These are phyloP conservation scores for Wickerhamomyces queroliae DNA, from an alignment of 805 yeast genomes.

Conservation along the genomic window DNA sequence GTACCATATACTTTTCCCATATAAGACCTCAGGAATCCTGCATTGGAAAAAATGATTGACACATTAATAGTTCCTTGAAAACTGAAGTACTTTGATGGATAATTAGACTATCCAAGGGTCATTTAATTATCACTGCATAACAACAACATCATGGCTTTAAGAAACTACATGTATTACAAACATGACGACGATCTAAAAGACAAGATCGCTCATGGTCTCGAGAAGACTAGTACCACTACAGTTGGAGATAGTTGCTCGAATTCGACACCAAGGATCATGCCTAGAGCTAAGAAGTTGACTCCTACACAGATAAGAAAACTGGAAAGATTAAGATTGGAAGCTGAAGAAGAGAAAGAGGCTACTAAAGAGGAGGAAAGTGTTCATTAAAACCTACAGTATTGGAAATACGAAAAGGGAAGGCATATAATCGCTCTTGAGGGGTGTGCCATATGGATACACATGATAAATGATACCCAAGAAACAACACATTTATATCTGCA, in stretches of 20 bases:
- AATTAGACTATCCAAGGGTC: too few species aligned
- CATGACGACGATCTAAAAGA: slow-evolving; percentile 30
- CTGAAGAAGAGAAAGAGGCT: background rate
- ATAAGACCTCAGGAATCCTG: too few species aligned
- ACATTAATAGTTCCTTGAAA: too few species aligned
- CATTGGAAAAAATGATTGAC: too few species aligned
- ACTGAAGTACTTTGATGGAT: too few species aligned
- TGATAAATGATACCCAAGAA: too few species aligned
- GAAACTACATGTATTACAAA: slow-evolving; percentile 38
- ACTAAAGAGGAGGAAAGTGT: background rate
- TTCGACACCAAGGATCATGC: slow-evolving; percentile 5
- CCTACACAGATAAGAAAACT: slow-evolving; percentile 23
- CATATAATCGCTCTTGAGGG: too few species aligned
- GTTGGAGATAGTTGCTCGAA: background rate
- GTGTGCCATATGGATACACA: too few species aligned
- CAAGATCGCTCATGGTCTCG: slow-evolving; percentile 27
- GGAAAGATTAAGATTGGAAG: slow-evolving; percentile 6
- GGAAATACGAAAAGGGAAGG: background rate
- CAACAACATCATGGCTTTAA: slow-evolving; percentile 31
- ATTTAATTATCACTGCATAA: too few species aligned
- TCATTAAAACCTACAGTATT: background rate
- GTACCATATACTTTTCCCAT: too few species aligned
- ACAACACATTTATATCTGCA: too few species aligned
- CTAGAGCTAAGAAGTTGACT: slow-evolving; percentile 14
- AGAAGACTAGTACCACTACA: background rate